These are phyloP conservation scores for Trametes maxima DNA, from an alignment of 768 basidiomycete genomes.

Conservation along the genomic window DNA sequence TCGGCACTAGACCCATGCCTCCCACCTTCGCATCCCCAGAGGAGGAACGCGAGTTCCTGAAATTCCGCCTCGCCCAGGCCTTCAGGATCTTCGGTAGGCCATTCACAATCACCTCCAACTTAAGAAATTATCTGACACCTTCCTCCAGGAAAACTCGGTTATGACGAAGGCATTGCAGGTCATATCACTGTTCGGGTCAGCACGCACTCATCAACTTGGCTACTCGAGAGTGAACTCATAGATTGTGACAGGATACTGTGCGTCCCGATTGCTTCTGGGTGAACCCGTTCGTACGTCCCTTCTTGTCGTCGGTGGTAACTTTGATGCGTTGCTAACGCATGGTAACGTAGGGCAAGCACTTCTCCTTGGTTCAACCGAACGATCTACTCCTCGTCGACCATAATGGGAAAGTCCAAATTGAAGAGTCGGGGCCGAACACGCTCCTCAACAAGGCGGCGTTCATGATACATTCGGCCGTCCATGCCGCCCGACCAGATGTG, in stretches of 20 bases:
- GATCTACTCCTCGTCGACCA: slow-evolving; percentile 52
- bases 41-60: slow-evolving; percentile 45
- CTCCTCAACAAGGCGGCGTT: slow-evolving; percentile 42
- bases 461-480: slow-evolving; percentile 40
- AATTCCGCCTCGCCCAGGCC: slow-evolving; percentile 49
- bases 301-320: not conserved
- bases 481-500: slow-evolving; percentile 40
- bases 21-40: slow-evolving; percentile 39
- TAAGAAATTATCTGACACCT: not conserved
- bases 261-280: slow-evolving; percentile 49
- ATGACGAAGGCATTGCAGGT: slow-evolving; percentile 51
- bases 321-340: not conserved
- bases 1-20: not conserved
- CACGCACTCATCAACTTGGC: not conserved
- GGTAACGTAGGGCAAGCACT: slow-evolving; percentile 43
- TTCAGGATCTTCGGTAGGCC: slow-evolving; percentile 47
- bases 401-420: slow-evolving; percentile 33
- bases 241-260: slow-evolving; percentile 39
- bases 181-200: slow-evolving; percentile 50
- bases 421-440: slow-evolving; percentile 36
- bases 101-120: not conserved
- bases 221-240: not conserved
- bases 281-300: slow-evolving; percentile 43
- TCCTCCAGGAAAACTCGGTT: slow-evolving; percentile 38
- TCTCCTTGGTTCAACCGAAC: slow-evolving; percentile 45